Evolutionary conservation across 306 rosid species (phyloP), one percentile per base, ranked within the genome.

Genomic region (Calophaca sinica): DNA sequence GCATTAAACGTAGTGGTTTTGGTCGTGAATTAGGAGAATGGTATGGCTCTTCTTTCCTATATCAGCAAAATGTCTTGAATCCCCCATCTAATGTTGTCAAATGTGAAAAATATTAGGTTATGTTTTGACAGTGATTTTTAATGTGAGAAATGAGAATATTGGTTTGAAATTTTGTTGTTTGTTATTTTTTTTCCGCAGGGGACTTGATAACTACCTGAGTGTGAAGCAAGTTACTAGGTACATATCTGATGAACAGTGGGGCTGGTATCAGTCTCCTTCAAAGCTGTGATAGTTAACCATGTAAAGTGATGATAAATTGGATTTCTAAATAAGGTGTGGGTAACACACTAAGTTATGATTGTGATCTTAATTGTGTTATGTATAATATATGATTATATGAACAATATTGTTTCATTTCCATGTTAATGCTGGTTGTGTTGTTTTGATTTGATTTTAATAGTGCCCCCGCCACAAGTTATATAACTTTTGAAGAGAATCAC

Each of bases 1-100:
- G 99, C 90, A 84, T 39, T 62, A 94, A 94, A 62, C 93, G 96
- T 10, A 94, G 99, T 44, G 99, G 99, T 73, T 94, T 90, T 35
- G 99, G 99, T 44, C 99, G 99, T 46, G 99, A 94, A 86, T 81
- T 94, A 74, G 99, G 99, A 80, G 91, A 89, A 85, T 94, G 99
- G 99, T 94, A 88, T 67, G 73, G 39, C 65, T 44, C 60, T 64
- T 70, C 9, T 39, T 71, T 70, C 57, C 70, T 74, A 63, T 70
- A 69, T 67, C 8, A 7, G 9, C 58, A 76, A 74, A 7, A 10
- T 39, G 8, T 5, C 42, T 59, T n/a, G 6, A 13, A 44, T 38
- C 12, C 42, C 39, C 12, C 14, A 42, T 51, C 20, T 38, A 5
- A 38, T 38, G 33, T 66, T 64, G 45, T 59, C 53, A 67, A 59